Conservation (phyloP, 495 filamentous ascomycete species). For the Cercophora scortea region DNA sequence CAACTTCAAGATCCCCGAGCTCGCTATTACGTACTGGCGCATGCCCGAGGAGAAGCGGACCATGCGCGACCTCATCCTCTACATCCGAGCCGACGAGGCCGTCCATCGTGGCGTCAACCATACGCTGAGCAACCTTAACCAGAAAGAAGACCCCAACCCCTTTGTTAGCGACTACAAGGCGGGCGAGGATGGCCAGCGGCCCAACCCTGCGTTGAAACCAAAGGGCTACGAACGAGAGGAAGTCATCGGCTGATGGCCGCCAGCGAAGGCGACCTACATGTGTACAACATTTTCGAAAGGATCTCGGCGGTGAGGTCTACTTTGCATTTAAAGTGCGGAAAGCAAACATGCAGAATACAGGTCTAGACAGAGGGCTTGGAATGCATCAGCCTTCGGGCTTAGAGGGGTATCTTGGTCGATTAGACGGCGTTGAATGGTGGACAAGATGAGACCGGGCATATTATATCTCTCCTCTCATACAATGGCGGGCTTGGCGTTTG, state of each 20-base stretch:
- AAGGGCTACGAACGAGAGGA: constrained; percentile 80
- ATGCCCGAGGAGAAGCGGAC: constrained; percentile 79
- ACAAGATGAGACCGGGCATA: too few relatives aligned
- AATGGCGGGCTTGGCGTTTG: too few relatives aligned
- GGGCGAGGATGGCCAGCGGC: constrained; percentile 30
- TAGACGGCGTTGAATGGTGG: too few relatives aligned
- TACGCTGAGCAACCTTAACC: constrained; percentile 77
- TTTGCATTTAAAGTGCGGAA: too few relatives aligned
- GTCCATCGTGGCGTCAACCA: constrained; percentile 97
- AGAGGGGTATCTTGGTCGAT: too few relatives aligned
- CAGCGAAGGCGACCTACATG: neutral
- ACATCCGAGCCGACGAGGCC: constrained; percentile 84
- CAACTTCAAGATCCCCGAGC: constrained; percentile 70
- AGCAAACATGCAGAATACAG: too few relatives aligned
- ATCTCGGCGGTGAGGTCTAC: too few relatives aligned
- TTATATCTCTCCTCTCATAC: too few relatives aligned
- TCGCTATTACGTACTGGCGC: constrained; percentile 84
- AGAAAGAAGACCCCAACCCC: constrained; percentile 81
- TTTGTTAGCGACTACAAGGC: constrained; percentile 72
- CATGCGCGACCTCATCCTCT: constrained; percentile 80
- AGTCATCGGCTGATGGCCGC: constrained; percentile 48
- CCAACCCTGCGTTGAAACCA: constrained; percentile 57
- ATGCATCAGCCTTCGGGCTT: too few relatives aligned
- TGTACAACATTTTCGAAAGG: too few relatives aligned
- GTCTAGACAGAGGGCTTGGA: too few relatives aligned